Base-by-base conservation (phyloP, 1,284 basidiomycete genomes). In the Boletus chippewaensis region DNA sequence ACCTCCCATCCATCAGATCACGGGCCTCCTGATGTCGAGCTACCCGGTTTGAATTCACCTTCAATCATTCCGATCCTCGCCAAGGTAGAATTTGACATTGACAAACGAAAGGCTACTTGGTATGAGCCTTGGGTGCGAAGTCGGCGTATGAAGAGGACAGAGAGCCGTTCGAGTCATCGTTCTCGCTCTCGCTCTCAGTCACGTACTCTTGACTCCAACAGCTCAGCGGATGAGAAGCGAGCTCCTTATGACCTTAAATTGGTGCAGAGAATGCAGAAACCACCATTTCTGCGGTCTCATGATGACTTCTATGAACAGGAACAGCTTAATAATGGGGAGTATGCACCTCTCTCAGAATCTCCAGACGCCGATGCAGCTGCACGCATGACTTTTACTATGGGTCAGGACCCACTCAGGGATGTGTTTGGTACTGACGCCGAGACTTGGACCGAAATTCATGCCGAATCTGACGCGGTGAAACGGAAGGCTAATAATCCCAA, bases 81-180 rank as follows among this genome's bases (percentile, higher is more conserved):
- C 47, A 92, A 91, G 69, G 80, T 93, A 16, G 90, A 93, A 66
- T 92, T 93, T 59, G 88, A 92, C 61, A 86, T 93, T 58, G 89
- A 92, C 64, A 74, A 73, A 41, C 72, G 76, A 45, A 83, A 76
- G 58, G 87, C 86, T 10, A 71, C 73, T n/a, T 93, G 91, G 90
- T 93, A 85, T 58, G 82, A 84, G 15, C 78, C 80, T 6, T 92
- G 90, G 90, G 54, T 83, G 32, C 74, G 81, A 50, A 86, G 79
- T 58, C 72, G 84, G 49, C 75, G 74, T 53, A 69, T 72, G 42
- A 84, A 80, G 63, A 71, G 83, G 20, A 64, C 74, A 15, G 75
- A 75, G 57, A 75, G 74, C 56, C 69, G 65, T 50, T 63, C 63
- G 41, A 55, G 58, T 47, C 59, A 52, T 42, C 67, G 62, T 43